A percentile compares a stretch with the other conserved stretches of the same genome.
Conservation (phyloP, 2,329 filamentous ascomycete genomes). For the Colletotrichum australisinense region DNA sequence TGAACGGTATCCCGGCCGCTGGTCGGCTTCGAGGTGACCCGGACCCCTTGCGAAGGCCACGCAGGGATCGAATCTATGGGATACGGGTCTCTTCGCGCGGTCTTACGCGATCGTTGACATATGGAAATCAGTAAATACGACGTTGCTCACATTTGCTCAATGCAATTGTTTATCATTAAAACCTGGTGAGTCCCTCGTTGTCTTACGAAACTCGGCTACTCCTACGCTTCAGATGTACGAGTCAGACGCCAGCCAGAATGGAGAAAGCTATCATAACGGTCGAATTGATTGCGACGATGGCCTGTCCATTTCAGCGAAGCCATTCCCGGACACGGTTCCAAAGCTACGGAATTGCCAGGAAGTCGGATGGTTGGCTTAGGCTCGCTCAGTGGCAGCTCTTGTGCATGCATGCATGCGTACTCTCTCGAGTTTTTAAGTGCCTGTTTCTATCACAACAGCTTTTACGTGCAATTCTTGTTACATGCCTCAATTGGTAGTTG, state of each 20-base stretch:
- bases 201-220: background rate
- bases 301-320: background rate
- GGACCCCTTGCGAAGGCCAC: conserved; percentile 19
- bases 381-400: background rate
- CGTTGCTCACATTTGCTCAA: background rate
- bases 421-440: no score
- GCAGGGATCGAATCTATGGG: background rate
- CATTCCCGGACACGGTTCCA: background rate
- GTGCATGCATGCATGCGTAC: no score
- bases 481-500: no score
- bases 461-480: no score
- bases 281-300: background rate
- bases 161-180: background rate
- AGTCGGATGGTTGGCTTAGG: background rate
- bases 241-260: background rate
- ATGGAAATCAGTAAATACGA: background rate
- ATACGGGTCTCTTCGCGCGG: background rate
- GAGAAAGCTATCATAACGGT: background rate
- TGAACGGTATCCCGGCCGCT: background rate
- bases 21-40: conserved; percentile 15
- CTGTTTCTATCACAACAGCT: no score
- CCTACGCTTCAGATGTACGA: conserved; percentile 11
- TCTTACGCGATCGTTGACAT: background rate
- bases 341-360: background rate
- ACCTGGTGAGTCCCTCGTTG: background rate